Base-by-base conservation (phyloP, 129 eudicot species). In the Chrysanthemum makinoi region DNA sequence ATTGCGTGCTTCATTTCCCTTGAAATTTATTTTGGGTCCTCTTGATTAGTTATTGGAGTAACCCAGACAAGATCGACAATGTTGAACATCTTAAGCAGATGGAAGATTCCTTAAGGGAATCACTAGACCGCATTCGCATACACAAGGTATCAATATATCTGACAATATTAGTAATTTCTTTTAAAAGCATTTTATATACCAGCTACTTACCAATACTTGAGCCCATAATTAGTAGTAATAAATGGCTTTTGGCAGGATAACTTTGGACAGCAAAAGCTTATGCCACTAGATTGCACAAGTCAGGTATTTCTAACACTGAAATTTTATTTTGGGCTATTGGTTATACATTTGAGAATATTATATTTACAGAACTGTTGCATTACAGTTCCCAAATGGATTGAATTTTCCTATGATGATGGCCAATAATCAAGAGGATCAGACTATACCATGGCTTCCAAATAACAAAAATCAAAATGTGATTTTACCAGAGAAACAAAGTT, bases 61-160 rank as follows among this genome's bases (percentile, higher is more conserved):
- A 90, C 79, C 98, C 91, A 4, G 94, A 94, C 73, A 84, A 84
- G 81, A 84, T 84, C 3, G 87, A 90, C 73, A 83, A 87, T 58
- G 75, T 89, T 33, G 97, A 90, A 64, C 90, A 87, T 54, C 91
- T 94, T n/a, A 79, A 80, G 72, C 93, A 80, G 81, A 89, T 94
- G 98, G 97, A 94, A 77, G 84, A 86, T 66, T 85, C 91, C 55
- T 75, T 94, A 6, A 82, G 83, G 68, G 93, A 84, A 68, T 82
- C 96, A 49, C 96, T 94, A 69, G 77, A 80, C 60, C 84, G 68
- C n/a, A 64, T 88, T 48, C 88, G 71, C 50, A 66, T 82, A 52
- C 84, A 79, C 20, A 94, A 94, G 98, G 98, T 94, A 81, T 58
- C 75, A 20, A 60, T 35, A 51, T 46, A 49, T 39, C 43, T 62